A percentile compares a stretch with the other conserved stretches of the same genome.
Conservation (phyloP, 345 rosid genomes). For the Cardamine occulta region DNA sequence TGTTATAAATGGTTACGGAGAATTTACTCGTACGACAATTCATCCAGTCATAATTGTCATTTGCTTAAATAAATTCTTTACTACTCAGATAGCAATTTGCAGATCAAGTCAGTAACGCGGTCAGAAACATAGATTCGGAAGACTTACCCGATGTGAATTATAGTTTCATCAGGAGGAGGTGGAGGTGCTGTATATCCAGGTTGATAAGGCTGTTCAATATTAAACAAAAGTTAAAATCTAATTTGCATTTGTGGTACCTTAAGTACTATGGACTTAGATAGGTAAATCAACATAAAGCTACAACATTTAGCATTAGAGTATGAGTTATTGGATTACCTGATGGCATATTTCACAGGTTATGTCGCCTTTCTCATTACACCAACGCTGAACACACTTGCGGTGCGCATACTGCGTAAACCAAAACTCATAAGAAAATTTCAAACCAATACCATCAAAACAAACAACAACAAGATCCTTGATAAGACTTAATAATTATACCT, state of each 20-base stretch:
- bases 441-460: neutral
- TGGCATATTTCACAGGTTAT: constrained; percentile 93
- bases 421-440: neutral
- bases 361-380: constrained; percentile 98
- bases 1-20: neutral
- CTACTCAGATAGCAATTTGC: neutral
- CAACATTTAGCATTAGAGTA: neutral
- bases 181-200: constrained; percentile 89
- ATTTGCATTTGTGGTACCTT: neutral
- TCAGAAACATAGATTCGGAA: neutral
- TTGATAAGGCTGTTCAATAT: constrained; percentile 66
- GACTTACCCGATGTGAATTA: constrained; percentile 83
- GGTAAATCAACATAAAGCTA: neutral
- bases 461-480: neutral
- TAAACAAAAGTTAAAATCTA: neutral
- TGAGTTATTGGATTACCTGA: constrained; percentile 62
- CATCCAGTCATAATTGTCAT: neutral
- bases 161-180: constrained; percentile 65
- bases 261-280: neutral
- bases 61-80: neutral
- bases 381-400: constrained; percentile 93
- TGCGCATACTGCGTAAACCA: constrained; percentile 28
- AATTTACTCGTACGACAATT: neutral
- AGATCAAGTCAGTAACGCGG: neutral
- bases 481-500: constrained; percentile 51